phyloP scores from a whole-genome alignment of 345 rosid genomes.

The Excoecaria cochinchinensis region DNA sequence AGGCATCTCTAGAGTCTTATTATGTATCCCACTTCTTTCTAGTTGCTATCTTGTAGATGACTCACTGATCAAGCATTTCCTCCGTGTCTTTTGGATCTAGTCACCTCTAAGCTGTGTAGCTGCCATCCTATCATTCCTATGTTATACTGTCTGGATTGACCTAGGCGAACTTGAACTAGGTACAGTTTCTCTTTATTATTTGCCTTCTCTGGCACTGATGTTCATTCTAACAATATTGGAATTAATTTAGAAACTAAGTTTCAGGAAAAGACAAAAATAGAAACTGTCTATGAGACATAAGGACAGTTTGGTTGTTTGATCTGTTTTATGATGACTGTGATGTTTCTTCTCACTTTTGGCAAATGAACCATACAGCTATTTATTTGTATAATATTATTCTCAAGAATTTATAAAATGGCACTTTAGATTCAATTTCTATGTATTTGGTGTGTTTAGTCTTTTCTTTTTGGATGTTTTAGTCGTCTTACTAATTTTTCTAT shows the following conservation, averaged over 20 bases:
- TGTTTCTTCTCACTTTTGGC: neutral
- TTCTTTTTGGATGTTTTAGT: too few relatives aligned
- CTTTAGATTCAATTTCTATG: too few relatives aligned
- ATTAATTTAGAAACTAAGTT: neutral
- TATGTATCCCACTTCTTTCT: neutral
- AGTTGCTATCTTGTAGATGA: neutral
- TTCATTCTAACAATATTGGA: neutral
- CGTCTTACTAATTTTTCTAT: too few relatives aligned
- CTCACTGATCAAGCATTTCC: neutral
- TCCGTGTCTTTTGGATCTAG: neutral
- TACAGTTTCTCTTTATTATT: neutral
- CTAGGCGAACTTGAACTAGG: neutral
- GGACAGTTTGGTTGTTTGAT: neutral
- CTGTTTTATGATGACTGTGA: neutral
- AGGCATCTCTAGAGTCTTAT: neutral
- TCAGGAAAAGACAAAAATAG: too few relatives aligned
- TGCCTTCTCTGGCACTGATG: neutral
- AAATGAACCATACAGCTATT: neutral
- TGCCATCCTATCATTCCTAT: neutral
- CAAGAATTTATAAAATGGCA: too few relatives aligned
- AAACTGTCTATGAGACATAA: too few relatives aligned
- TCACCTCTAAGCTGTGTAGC: neutral
- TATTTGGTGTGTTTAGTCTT: too few relatives aligned
- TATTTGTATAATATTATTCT: too few relatives aligned
- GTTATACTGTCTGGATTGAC: neutral